phyloP scores from a whole-genome alignment of 2,329 filamentous ascomycete genomes.

The Zasmidium angulare region DNA sequence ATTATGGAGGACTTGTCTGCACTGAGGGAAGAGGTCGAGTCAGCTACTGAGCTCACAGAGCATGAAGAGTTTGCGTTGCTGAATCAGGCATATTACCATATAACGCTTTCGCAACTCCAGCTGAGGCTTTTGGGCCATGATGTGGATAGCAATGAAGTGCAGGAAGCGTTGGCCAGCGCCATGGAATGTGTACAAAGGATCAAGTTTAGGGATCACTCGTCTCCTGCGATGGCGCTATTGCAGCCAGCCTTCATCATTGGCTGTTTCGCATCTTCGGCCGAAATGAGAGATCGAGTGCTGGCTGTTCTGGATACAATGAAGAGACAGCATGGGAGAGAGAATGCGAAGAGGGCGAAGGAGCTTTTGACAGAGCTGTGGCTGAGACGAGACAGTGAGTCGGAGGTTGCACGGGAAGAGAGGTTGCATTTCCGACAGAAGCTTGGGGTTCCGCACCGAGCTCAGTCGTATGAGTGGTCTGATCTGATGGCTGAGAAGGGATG shows the following conservation, averaged over 20 bases:
- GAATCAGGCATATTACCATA: not conserved
- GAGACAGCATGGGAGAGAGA: not conserved
- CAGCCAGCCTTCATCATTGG: not conserved
- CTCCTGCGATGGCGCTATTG: not conserved
- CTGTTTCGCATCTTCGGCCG: not conserved
- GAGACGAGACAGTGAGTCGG: not conserved
- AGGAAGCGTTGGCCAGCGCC: not conserved
- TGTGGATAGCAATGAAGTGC: not conserved
- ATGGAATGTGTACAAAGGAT: not conserved
- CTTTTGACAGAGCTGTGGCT: not conserved
- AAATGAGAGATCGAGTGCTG: not conserved
- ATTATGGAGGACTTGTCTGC: not conserved
- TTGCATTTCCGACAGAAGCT: not conserved
- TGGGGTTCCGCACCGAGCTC: not conserved
- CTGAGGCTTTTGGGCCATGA: not conserved
- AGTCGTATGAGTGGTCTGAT: not conserved
- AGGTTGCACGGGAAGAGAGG: not conserved
- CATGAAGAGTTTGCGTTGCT: not conserved
- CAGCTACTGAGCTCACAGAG: not conserved
- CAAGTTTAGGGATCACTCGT: not conserved
- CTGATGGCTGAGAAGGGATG: not conserved
- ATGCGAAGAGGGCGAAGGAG: not conserved
- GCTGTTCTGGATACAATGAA: not conserved
- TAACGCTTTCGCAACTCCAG: not conserved
- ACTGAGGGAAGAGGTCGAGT: not conserved